These are phyloP conservation scores for Epichloe glyceriae DNA, from an alignment of 2,329 filamentous ascomycete species.

Conservation along the genomic window DNA sequence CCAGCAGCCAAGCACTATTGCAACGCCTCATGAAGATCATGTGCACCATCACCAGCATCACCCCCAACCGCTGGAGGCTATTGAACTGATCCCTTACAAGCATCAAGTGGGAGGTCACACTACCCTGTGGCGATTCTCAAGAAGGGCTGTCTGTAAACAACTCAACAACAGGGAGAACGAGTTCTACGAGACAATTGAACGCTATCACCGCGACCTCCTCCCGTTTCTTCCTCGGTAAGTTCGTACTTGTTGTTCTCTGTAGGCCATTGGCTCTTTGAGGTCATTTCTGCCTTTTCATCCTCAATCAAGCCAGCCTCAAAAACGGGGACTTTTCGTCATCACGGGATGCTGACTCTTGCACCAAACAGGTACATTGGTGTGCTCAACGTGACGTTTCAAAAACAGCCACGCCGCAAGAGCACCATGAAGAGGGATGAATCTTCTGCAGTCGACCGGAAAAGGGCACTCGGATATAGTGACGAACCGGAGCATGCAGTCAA, in stretches of 20 bases:
- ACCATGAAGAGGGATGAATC: conserved; percentile 37
- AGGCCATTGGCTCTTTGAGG: background rate
- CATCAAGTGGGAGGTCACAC: conserved; percentile 97
- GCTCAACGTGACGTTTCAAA: conserved; percentile 88
- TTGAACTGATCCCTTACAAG: conserved; percentile 91
- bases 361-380: conserved; percentile 78
- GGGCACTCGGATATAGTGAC: conserved; percentile 17
- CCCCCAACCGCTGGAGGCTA: conserved; percentile 64
- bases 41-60: conserved; percentile 38
- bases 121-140: conserved; percentile 90
- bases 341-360: conserved; percentile 5
- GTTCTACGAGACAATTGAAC: conserved; percentile 95
- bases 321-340: too few relatives aligned
- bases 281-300: background rate
- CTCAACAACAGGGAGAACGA: conserved; percentile 97
- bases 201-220: conserved; percentile 76
- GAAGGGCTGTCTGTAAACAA: conserved; percentile 92
- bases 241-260: background rate
- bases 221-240: conserved; percentile 76
- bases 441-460: conserved; percentile 23
- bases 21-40: conserved; percentile 33
- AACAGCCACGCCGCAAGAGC: conserved; percentile 56
- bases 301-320: background rate
- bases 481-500: conserved; percentile 1
- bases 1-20: conserved; percentile 22